Base-by-base conservation (phyloP, 2,329 filamentous ascomycete species). In the Phyllosticta paracitricarpa region DNA sequence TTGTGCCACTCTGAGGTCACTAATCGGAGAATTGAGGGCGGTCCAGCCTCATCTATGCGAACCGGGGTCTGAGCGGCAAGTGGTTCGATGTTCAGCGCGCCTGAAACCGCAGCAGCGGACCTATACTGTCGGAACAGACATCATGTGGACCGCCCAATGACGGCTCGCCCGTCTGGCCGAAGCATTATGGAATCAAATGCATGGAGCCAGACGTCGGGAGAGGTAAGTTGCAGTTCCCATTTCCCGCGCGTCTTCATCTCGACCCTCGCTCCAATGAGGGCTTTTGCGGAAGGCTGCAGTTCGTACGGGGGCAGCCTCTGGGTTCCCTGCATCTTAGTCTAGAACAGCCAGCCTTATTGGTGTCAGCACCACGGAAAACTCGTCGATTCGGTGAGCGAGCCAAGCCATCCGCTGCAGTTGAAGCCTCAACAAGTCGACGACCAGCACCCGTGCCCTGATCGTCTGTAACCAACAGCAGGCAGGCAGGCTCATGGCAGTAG, bases 11-110 rank as follows among this genome's bases (percentile, higher is more conserved):
- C 51, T 61, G 56, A 58, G 56, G 60, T 61, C 60, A 61, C 60
- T 61, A 61, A 61, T 61, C 60, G 60, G 60, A 61, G 60, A 61
- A 61, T 61, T 61, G 60, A 61, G 60, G 59, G 55, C 33, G 56
- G 52, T 54, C 60, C 60, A 61, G 60, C 55, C 60, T 52, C 60
- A 28, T 54, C 54, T 35, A 28, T 19, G 57, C 22, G 17, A 24
- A n/a, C 24, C 28, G 26, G 58, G 40, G 28, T 8, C n/a, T 28
- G n/a, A 35, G 40, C n/a, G 14, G 35, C 57, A 51, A 61, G 60
- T 61, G 60, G 60, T 30, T 28, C 60, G 60, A 61, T 61, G 60
- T 26, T 25, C 19, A 24, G 7, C 51, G 24, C 60, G 60, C 60
- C 60, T 61, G 60, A 61, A 61, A 61, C 60, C 60, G 60, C 56